Base-by-base conservation (phyloP, 345 rosid genomes). In the Draba incana region DNA sequence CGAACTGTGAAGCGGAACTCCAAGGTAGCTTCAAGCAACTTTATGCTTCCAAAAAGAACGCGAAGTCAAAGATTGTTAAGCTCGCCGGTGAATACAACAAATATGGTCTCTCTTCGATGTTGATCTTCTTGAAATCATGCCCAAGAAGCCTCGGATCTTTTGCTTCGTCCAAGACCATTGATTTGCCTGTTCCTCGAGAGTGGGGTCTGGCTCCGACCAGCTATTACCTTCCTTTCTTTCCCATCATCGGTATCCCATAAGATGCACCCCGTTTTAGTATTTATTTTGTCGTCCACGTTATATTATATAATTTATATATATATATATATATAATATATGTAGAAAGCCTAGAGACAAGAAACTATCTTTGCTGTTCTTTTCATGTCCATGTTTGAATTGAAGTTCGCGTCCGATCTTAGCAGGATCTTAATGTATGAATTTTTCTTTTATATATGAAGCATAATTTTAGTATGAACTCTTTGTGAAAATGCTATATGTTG, bases 141-240 rank as follows among this genome's bases (percentile, higher is more conserved):
- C 81, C 83, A 50, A 58, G 71, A 59, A 71, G 46, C 37, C 57
- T 66, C 14, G 57, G 75, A 9, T 65, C 76, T 9, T 38, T 79
- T 20, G 82, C 77, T 16, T 81, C 89, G 11, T 85, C 97, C 12
- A 86, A 83, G 86, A 90, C 96, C 10, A 2, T 88, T 33, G 84
- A 92, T 72, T 59, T 92, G 59, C 98, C 98, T 9, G 66, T 92
- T 11, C 98, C 98, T 3, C 66, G 24, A 2, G 93, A 85, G 55
- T 92, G 98, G 98, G 98, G 98, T 2, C 73, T 92, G 11, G 92
- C 98, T 28, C 98, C 97, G 9, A 75, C 96, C 3, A 92, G 98
- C 80, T 88, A 82, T 42, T 92, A 92, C 27, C 0, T 80, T 57
- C 95, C 96, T 37, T 84, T 88, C 81, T 4, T 90, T 64, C 98